phyloP scores from a whole-genome alignment of 2,329 filamentous ascomycete genomes.

The Cytospora schulzeri region DNA sequence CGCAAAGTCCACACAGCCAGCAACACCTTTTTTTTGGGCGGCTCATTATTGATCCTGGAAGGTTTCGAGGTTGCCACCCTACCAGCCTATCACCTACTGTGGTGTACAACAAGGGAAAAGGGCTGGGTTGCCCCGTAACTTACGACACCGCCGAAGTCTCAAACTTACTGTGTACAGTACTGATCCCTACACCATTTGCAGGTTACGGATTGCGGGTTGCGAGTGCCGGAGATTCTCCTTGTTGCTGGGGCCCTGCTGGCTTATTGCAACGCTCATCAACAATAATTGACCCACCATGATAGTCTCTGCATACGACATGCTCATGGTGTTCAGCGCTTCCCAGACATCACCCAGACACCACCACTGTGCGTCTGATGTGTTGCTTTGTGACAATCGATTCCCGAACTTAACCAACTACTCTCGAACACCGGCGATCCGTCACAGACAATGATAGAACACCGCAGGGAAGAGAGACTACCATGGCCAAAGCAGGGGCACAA shows the following conservation, averaged over 20 bases:
- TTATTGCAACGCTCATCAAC: conserved; percentile 13
- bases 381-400: conserved; percentile 9
- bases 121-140: conserved; percentile 24
- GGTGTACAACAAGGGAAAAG: conserved; percentile 2
- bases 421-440: background rate
- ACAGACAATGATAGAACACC: background rate
- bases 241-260: conserved; percentile 18
- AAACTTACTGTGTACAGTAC: conserved; percentile 20
- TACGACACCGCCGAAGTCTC: conserved; percentile 21
- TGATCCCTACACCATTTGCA: conserved; percentile 9
- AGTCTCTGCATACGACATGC: conserved; percentile 17
- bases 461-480: background rate
- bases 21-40: conserved; percentile 8
- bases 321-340: conserved; percentile 1
- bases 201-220: conserved; percentile 11
- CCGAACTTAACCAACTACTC: conserved; percentile 10
- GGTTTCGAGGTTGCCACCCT: conserved; percentile 18
- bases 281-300: conserved; percentile 1
- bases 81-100: background rate
- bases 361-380: conserved; percentile 12
- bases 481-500: background rate
- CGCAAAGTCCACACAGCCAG: conserved; percentile 17
- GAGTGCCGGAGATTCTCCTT: conserved; percentile 18
- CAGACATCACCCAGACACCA: conserved; percentile 20
- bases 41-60: conserved; percentile 11